Percentiles rank a stretch among this genome's conserved stretches.
Conservation (phyloP, 202 grass and related monocot genomes). For the Schoenoplectus triqueter region DNA sequence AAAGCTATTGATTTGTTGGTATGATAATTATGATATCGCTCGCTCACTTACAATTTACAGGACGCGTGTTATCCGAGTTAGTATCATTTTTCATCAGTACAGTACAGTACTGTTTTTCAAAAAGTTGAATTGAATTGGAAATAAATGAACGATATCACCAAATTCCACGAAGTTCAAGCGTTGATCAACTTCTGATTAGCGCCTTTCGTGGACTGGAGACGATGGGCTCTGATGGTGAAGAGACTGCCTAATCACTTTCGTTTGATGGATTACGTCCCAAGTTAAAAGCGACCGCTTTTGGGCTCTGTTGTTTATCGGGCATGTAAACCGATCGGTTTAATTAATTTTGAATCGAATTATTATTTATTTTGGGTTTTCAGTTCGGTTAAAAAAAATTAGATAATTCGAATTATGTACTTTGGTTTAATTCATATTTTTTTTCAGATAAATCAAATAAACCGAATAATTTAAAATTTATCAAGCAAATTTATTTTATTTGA, state of each 20-base stretch:
- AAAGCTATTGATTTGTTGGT: not conserved
- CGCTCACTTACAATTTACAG: no score
- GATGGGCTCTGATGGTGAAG: not conserved
- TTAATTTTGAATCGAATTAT: no score
- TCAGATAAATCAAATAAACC: no score
- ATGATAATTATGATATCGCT: not conserved
- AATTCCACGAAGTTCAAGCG: no score
- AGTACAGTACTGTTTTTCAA: not conserved
- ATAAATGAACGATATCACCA: no score
- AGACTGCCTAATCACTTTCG: conserved; percentile 22
- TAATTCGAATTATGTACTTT: no score
- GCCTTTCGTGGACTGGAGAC: not conserved
- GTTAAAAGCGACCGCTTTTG: conserved; percentile 21
- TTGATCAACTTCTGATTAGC: not conserved
- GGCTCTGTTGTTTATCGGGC: not conserved
- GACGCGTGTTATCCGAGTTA: not conserved
- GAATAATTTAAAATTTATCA: no score
- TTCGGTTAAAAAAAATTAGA: no score
- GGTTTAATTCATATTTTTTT: no score
- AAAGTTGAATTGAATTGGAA: not conserved
- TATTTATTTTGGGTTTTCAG: no score
- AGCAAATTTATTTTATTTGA: no score
- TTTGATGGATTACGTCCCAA: conserved; percentile 5
- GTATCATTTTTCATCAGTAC: not conserved
- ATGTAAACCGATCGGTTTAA: no score